phyloP scores from a whole-genome alignment of 2,329 filamentous ascomycete species.

The Zymoseptoria brevis region DNA sequence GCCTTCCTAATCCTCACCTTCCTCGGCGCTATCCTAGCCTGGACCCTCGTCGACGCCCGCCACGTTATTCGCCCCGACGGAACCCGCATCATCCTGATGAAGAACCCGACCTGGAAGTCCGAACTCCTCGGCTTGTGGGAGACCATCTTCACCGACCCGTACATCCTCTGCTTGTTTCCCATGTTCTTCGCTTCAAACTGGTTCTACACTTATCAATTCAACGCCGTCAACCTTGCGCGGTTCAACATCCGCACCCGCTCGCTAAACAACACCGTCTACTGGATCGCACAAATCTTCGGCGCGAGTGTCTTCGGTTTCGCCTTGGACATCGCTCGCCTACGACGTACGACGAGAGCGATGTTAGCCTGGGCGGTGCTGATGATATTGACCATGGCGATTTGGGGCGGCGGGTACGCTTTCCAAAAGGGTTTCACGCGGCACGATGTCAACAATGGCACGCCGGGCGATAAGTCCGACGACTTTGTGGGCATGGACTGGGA shows the following conservation, averaged over 20 bases:
- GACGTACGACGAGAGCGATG: slow-evolving; percentile 62
- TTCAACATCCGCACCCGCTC: slow-evolving; percentile 70
- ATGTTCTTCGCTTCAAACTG: slow-evolving; percentile 76
- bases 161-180: slow-evolving; percentile 70
- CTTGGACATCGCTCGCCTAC: slow-evolving; percentile 53
- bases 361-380: slow-evolving; percentile 55
- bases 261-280: slow-evolving; percentile 70
- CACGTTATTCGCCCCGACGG: slow-evolving; percentile 69
- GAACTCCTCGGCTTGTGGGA: slow-evolving; percentile 70
- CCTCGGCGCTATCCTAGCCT: slow-evolving; percentile 59
- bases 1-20: slow-evolving; percentile 81
- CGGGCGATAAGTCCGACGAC: not conserved
- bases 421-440: slow-evolving; percentile 52
- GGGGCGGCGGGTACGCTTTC: slow-evolving; percentile 80
- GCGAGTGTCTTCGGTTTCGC: slow-evolving; percentile 64
- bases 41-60: slow-evolving; percentile 62
- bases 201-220: slow-evolving; percentile 76
- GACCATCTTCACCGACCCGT: slow-evolving; percentile 61
- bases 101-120: slow-evolving; percentile 77
- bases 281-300: slow-evolving; percentile 68
- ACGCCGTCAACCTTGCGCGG: slow-evolving; percentile 59
- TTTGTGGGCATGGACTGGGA: slow-evolving; percentile 55
- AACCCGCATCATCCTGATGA: slow-evolving; percentile 74
- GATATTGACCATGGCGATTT: slow-evolving; percentile 64
- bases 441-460: slow-evolving; percentile 19